These are phyloP conservation scores for Leishmania aethiopica DNA, from an alignment of 208 protist genomes.

Conservation along the genomic window DNA sequence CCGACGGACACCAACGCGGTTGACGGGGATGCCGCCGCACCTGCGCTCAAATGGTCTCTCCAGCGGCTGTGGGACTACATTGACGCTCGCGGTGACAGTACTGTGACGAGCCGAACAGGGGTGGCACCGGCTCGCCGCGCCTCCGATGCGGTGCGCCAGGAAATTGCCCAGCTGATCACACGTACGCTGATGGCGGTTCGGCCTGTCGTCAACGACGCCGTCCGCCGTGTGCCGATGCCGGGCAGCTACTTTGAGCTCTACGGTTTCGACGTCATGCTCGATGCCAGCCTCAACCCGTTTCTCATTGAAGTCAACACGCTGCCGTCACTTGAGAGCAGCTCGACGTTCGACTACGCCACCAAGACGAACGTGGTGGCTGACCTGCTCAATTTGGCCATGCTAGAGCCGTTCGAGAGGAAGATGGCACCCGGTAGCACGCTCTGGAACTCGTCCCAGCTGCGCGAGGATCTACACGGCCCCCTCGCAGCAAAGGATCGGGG, in stretches of 20 bases:
- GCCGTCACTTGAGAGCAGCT: conserved; percentile 90
- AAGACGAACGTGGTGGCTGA: conserved; percentile 90
- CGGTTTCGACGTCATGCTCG: conserved; percentile 93
- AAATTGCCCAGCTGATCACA: conserved; percentile 73
- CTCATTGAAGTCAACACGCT: conserved; percentile 94
- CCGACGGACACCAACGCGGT: background rate
- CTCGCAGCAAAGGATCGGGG: background rate
- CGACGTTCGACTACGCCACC: conserved; percentile 82
- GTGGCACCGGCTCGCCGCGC: conserved; percentile 2
- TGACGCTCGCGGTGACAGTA: conserved; percentile 19
- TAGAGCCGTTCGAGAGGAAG: conserved; percentile 75
- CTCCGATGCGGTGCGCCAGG: conserved; percentile 51
- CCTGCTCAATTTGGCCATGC: conserved; percentile 84
- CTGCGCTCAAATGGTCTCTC: conserved; percentile 78
- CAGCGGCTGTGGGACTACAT: conserved; percentile 64
- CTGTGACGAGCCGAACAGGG: background rate
- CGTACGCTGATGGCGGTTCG: conserved; percentile 74
- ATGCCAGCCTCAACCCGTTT: conserved; percentile 64
- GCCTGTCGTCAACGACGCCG: conserved; percentile 33
- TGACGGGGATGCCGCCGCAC: background rate
- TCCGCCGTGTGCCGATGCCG: conserved; percentile 23
- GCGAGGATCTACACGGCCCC: conserved; percentile 4
- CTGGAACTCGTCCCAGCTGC: conserved; percentile 12
- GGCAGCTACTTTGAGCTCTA: conserved; percentile 90
- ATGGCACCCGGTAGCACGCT: conserved; percentile 18